Evolutionary conservation across 345 rosid species (phyloP).

Genomic region (Nasturtium officinale): DNA sequence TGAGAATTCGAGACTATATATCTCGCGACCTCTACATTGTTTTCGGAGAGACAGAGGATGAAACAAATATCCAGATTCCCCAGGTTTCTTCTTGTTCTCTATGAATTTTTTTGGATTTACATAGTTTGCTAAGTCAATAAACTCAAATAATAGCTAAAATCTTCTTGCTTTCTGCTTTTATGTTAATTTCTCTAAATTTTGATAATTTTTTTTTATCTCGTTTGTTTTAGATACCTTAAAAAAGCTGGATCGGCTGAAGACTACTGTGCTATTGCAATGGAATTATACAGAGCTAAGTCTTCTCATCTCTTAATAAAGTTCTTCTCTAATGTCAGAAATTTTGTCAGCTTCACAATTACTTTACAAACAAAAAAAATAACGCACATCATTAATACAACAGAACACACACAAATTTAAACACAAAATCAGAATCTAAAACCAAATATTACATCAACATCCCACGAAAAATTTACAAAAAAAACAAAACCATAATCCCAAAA

Average conservation of each 20-base stretch:
- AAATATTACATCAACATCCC: not conserved
- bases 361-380: not conserved
- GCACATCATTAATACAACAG: not conserved
- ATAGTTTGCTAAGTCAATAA: too few relatives aligned
- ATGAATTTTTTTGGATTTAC: not conserved
- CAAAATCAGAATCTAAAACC: not conserved
- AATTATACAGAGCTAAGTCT: not conserved
- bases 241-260: not conserved
- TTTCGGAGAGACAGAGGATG: not conserved
- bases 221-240: not conserved
- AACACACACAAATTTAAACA: not conserved
- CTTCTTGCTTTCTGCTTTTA: too few relatives aligned
- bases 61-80: not conserved
- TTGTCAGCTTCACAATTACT: not conserved
- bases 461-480: not conserved
- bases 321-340: not conserved
- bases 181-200: too few relatives aligned
- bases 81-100: not conserved
- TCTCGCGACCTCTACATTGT: not conserved
- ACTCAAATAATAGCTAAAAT: too few relatives aligned
- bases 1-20: not conserved
- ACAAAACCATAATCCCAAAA: not conserved
- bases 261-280: not conserved
- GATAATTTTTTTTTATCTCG: not conserved
- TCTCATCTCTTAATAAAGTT: not conserved